These are phyloP conservation scores for Nannochloris sp. DNA, from an alignment of 139 green algal species.

Conservation along the genomic window DNA sequence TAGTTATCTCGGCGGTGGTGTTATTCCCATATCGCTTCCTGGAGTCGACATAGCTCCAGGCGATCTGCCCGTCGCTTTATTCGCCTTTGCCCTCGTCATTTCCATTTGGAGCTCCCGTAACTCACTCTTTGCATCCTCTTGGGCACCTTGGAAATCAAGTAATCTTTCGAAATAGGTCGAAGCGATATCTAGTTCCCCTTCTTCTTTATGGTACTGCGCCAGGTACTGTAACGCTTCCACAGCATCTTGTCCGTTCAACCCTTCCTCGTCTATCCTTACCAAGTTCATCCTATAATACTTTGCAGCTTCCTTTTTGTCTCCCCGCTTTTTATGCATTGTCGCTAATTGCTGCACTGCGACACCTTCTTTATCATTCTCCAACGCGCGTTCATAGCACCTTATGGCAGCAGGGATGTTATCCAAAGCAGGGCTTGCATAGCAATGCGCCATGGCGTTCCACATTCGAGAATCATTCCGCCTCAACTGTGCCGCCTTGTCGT, in stretches of 20 bases:
- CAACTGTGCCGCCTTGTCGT: conserved; percentile 66
- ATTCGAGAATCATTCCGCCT: conserved; percentile 84
- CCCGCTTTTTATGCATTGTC: conserved; percentile 56
- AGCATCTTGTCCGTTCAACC: conserved; percentile 40
- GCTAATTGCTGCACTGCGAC: conserved; percentile 79
- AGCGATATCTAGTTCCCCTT: conserved; percentile 41
- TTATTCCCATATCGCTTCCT: neutral
- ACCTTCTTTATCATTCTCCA: conserved; percentile 47
- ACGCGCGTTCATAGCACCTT: conserved; percentile 76
- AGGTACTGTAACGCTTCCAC: conserved; percentile 86
- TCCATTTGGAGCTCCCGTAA: conserved; percentile 65
- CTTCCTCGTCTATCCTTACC: conserved; percentile 55
- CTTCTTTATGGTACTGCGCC: conserved; percentile 55
- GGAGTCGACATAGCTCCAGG: neutral
- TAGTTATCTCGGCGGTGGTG: too few relatives aligned
- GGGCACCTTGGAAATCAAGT: conserved; percentile 67
- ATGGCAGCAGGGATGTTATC: conserved; percentile 58
- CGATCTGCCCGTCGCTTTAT: neutral
- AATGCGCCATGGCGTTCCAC: conserved; percentile 96
- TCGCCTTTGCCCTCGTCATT: neutral
- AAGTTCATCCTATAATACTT: conserved; percentile 73
- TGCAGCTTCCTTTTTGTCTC: conserved; percentile 52
- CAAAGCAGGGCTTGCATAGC: conserved; percentile 76
- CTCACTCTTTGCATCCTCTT: conserved; percentile 74
- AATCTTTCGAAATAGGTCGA: conserved; percentile 63